phyloP scores from a whole-genome alignment of 179 eudicot species.

The Beta lomatogona region DNA sequence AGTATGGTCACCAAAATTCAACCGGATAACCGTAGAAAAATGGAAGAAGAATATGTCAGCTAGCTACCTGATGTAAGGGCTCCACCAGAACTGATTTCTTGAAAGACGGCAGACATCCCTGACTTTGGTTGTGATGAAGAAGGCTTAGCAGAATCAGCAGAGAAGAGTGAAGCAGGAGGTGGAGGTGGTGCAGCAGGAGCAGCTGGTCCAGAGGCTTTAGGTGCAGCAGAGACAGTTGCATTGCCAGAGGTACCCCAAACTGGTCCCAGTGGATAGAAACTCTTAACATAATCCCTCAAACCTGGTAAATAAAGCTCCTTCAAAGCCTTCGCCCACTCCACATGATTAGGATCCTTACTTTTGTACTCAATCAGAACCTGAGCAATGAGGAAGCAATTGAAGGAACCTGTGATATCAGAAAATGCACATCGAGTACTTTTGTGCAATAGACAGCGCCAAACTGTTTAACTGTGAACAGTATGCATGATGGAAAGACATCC shows the following conservation, averaged over 20 bases:
- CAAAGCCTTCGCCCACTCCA: slow-evolving; percentile 95
- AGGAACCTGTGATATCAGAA: background rate
- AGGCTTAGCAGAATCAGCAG: slow-evolving; percentile 58
- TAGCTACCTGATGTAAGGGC: slow-evolving; percentile 69
- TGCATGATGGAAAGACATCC: background rate
- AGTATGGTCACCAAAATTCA: slow-evolving; percentile 17
- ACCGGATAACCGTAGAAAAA: background rate
- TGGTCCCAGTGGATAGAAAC: slow-evolving; percentile 86
- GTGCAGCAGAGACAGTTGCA: slow-evolving; percentile 53
- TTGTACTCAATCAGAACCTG: slow-evolving; percentile 88
- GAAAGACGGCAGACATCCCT: slow-evolving; percentile 95
- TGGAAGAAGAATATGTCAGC: background rate
- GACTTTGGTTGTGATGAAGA: slow-evolving; percentile 74
- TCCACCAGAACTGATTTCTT: slow-evolving; percentile 77
- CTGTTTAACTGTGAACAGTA: background rate
- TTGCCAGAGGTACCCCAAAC: slow-evolving; percentile 85
- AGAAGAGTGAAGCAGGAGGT: slow-evolving; percentile 74
- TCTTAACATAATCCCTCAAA: slow-evolving; percentile 91
- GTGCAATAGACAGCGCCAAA: background rate
- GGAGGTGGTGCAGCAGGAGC: slow-evolving; percentile 86
- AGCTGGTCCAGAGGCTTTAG: slow-evolving; percentile 51
- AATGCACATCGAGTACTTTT: background rate
- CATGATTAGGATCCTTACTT: slow-evolving; percentile 84
- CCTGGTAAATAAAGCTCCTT: slow-evolving; percentile 91
- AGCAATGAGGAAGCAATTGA: slow-evolving; percentile 16